phyloP scores from a whole-genome alignment of 108 stramenopile species.

The Pseudonitzschia pungens region DNA sequence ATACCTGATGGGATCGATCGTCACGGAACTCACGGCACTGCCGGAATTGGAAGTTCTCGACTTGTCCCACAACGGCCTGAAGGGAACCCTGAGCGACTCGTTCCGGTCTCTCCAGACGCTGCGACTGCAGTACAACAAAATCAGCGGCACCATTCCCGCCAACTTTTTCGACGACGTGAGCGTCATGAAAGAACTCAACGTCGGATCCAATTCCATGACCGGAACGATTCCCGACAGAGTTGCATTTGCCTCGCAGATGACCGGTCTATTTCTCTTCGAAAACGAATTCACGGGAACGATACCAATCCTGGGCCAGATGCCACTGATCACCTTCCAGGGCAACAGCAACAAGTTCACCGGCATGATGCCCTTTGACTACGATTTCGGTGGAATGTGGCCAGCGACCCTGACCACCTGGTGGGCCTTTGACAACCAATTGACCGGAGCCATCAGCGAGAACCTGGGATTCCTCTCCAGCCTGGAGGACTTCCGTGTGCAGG shows the following conservation, averaged over 20 bases:
- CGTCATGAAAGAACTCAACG: constrained; percentile 20
- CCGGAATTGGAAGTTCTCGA: constrained; percentile 4
- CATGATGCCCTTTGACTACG: constrained; percentile 16
- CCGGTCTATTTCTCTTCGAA: constrained; percentile 19
- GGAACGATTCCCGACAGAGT: constrained; percentile 24
- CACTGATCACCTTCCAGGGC: constrained; percentile 13
- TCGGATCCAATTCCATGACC: constrained; percentile 23
- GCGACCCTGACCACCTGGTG: constrained; percentile 23
- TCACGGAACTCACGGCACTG: constrained; percentile 6
- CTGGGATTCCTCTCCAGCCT: constrained; percentile 19
- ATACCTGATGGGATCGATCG: constrained; percentile 3
- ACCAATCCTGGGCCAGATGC: constrained; percentile 28
- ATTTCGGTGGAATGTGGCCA: constrained; percentile 11
- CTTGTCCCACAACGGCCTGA: constrained; percentile 14
- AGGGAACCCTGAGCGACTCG: constrained; percentile 19
- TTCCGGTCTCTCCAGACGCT: constrained; percentile 12
- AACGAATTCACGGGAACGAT: constrained; percentile 29
- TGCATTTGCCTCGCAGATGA: constrained; percentile 18
- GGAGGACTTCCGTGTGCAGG: constrained; percentile 15
- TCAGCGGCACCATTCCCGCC: constrained; percentile 21
- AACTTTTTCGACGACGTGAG: not conserved
- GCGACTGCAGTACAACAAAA: constrained; percentile 18
- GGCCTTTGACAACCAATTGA: constrained; percentile 26
- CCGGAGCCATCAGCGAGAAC: constrained; percentile 17
- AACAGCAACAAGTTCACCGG: constrained; percentile 21